phyloP scores from a whole-genome alignment of 2,329 filamentous ascomycete genomes.

The Chrysosporium queenslandicum region DNA sequence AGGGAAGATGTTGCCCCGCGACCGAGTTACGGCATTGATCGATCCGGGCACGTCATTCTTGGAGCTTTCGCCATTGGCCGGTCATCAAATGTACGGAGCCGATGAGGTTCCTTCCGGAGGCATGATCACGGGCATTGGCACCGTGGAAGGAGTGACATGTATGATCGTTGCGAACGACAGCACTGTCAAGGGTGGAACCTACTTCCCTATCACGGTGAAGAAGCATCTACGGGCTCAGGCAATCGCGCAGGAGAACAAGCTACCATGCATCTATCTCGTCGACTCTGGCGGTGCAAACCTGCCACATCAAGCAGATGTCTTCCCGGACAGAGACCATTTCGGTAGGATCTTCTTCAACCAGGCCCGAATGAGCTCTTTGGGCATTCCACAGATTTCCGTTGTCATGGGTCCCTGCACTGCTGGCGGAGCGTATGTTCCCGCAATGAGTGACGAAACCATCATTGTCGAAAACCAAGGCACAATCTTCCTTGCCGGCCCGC shows the following conservation, averaged over 20 bases:
- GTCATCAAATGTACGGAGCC: slow-evolving; percentile 71
- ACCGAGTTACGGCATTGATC: slow-evolving; percentile 75
- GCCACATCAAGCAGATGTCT: slow-evolving; percentile 89
- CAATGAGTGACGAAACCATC: slow-evolving; percentile 96
- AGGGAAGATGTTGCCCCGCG: slow-evolving; percentile 89
- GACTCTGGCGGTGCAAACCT: slow-evolving; percentile 93
- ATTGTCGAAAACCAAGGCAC: slow-evolving; percentile 94
- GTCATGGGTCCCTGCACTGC: slow-evolving; percentile 98
- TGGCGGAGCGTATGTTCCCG: slow-evolving; percentile 88
- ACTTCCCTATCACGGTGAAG: slow-evolving; percentile 94
- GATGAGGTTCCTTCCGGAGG: slow-evolving; percentile 82
- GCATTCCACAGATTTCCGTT: slow-evolving; percentile 86
- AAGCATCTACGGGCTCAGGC: slow-evolving; percentile 91
- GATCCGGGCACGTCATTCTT: slow-evolving; percentile 85
- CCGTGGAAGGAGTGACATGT: slow-evolving; percentile 81
- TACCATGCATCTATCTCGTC: slow-evolving; percentile 86
- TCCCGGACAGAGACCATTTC: slow-evolving; percentile 90
- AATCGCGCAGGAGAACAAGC: slow-evolving; percentile 75
- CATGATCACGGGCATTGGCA: slow-evolving; percentile 85
- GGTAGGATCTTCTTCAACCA: slow-evolving; percentile 98
- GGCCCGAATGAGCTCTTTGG: slow-evolving; percentile 76
- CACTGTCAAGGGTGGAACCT: slow-evolving; percentile 94
- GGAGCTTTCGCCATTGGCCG: slow-evolving; percentile 86
- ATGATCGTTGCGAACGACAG: slow-evolving; percentile 93
- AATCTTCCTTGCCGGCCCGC: slow-evolving; percentile 90